These are phyloP conservation scores for Penicillium manginii DNA, from an alignment of 495 filamentous ascomycete genomes.

Conservation along the genomic window DNA sequence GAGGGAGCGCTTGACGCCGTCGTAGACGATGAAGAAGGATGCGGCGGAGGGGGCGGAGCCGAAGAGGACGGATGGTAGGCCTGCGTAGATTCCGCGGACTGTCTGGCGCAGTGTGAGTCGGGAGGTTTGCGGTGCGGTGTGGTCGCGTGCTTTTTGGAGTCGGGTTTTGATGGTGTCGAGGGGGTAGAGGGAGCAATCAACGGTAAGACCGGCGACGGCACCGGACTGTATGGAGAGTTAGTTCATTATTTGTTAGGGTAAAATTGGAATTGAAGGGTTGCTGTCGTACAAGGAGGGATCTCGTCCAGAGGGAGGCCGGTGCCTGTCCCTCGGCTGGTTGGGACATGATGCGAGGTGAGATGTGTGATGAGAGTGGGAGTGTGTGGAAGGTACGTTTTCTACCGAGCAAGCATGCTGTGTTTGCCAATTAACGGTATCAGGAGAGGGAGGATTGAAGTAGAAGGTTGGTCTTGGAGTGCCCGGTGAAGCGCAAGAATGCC, in stretches of 20 bases:
- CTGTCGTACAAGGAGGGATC: slow-evolving; percentile 46
- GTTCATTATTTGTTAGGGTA: background rate
- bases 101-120: slow-evolving; percentile 47
- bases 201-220: slow-evolving; percentile 81
- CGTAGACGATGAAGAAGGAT: slow-evolving; percentile 98
- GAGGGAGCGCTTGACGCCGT: slow-evolving; percentile 68
- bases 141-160: slow-evolving; percentile 80
- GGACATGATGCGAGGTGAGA: slow-evolving; percentile 27
- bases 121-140: slow-evolving; percentile 62
- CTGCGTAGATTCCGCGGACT: slow-evolving; percentile 75
- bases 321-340: slow-evolving; percentile 38
- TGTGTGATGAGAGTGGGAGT: background rate
- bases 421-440: background rate
- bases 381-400: background rate
- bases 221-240: slow-evolving; percentile 56
- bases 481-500: slow-evolving; percentile 5
- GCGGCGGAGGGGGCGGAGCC: slow-evolving; percentile 94
- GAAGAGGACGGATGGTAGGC: slow-evolving; percentile 65
- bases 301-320: slow-evolving; percentile 49
- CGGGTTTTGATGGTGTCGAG: slow-evolving; percentile 93
- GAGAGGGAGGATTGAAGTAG: slow-evolving; percentile 4
- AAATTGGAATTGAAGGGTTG: background rate
- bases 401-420: slow-evolving; percentile 17
- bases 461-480: slow-evolving; percentile 1
- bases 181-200: slow-evolving; percentile 88